Percentiles rank a stretch among this genome's conserved stretches.
Evolutionary conservation across 495 filamentous ascomycete species (phyloP).

Genomic region (Bryoglossum gracile): DNA sequence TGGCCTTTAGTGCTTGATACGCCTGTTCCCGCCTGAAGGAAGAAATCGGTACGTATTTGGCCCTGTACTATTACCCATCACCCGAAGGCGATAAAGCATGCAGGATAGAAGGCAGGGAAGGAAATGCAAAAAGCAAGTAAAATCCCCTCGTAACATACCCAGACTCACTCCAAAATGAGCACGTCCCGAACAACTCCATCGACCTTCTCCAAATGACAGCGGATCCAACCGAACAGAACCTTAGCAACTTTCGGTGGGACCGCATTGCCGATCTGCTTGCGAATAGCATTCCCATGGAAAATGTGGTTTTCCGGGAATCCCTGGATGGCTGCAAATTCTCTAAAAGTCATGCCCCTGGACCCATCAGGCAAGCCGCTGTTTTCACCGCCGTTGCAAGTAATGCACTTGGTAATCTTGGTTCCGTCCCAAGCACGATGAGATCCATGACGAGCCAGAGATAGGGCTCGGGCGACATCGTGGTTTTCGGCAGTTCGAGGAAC

Average conservation of each 20-base stretch:
- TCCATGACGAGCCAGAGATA: background rate
- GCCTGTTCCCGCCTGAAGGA: too few relatives aligned
- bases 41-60: too few relatives aligned
- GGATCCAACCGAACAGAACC: background rate
- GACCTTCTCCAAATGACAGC: conserved; percentile 6
- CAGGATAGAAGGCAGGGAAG: too few relatives aligned
- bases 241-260: conserved; percentile 50
- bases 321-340: conserved; percentile 70
- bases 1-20: too few relatives aligned
- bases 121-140: too few relatives aligned
- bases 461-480: conserved; percentile 31
- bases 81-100: too few relatives aligned
- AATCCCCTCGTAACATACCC: too few relatives aligned
- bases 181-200: too few relatives aligned
- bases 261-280: conserved; percentile 78
- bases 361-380: conserved; percentile 64
- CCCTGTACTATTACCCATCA: too few relatives aligned
- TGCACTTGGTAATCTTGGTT: conserved; percentile 43
- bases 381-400: conserved; percentile 59
- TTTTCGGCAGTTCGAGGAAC: conserved; percentile 35
- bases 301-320: conserved; percentile 59
- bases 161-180: too few relatives aligned
- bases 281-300: conserved; percentile 40
- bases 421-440: conserved; percentile 30
- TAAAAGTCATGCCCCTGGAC: conserved; percentile 51